Evolutionary conservation across 2,329 filamentous ascomycete species (phyloP).

Genomic region (Sporothrix variecibatus): DNA sequence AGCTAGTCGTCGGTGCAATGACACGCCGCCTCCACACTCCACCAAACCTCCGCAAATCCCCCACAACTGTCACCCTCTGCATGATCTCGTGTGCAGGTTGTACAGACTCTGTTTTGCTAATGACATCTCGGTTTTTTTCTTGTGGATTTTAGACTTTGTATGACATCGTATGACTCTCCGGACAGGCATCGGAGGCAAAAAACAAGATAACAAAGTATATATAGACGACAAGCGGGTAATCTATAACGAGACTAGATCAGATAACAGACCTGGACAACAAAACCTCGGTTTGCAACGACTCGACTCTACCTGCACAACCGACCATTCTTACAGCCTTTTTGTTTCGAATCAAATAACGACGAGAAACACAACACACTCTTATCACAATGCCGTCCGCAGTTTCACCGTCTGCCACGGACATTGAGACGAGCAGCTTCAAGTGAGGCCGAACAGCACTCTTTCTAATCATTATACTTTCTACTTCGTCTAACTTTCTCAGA

Average conservation of each 20-base stretch:
- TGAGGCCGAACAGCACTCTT: background rate
- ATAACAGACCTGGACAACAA: no score
- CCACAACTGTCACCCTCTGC: background rate
- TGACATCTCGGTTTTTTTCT: background rate
- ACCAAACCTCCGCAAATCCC: no score
- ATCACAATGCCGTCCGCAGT: background rate
- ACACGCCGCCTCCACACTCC: background rate
- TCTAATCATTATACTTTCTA: background rate
- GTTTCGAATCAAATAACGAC: background rate
- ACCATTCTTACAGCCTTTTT: background rate
- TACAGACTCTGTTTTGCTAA: background rate
- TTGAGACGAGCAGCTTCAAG: conserved; percentile 11
- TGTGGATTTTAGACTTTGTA: background rate
- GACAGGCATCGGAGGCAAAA: background rate
- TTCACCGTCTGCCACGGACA: background rate
- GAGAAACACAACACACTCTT: background rate
- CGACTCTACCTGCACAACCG: background rate
- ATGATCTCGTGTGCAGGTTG: background rate
- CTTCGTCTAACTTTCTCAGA: background rate
- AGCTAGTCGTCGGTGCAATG: background rate
- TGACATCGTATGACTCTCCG: background rate
- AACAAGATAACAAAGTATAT: background rate
- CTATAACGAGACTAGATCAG: conserved; percentile 8
- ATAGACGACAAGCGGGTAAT: background rate
- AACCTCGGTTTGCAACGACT: background rate